Evolutionary conservation across 2,329 filamentous ascomycete genomes (phyloP).

Genomic region (Pyricularia pennisetigena): DNA sequence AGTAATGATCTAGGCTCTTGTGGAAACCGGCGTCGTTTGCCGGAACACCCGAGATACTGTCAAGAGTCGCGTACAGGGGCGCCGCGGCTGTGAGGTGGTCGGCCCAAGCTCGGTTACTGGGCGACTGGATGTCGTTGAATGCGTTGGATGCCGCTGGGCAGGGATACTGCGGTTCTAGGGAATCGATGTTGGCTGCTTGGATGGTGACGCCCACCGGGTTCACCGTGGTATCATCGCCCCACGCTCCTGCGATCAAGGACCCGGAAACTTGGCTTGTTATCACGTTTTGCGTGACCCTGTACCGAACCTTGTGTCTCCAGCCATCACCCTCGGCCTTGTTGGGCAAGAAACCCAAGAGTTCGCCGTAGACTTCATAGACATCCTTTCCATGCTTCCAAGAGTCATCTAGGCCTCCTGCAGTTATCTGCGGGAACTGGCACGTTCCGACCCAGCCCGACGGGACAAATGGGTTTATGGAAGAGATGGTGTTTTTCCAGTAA

Average conservation of each 20-base stretch:
- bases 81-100: slow-evolving; percentile 49
- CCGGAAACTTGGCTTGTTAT: slow-evolving; percentile 76
- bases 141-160: slow-evolving; percentile 41
- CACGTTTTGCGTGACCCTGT: slow-evolving; percentile 70
- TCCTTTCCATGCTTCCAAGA: slow-evolving; percentile 69
- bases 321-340: slow-evolving; percentile 21
- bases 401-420: slow-evolving; percentile 59
- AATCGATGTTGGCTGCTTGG: slow-evolving; percentile 52
- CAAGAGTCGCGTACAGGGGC: slow-evolving; percentile 48
- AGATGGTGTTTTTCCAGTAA: slow-evolving; percentile 58
- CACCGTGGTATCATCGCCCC: slow-evolving; percentile 19
- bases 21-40: slow-evolving; percentile 53
- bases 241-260: slow-evolving; percentile 67
- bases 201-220: slow-evolving; percentile 30
- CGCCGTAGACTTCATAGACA: slow-evolving; percentile 65
- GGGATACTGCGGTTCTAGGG: slow-evolving; percentile 62
- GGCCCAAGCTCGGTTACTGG: slow-evolving; percentile 43
- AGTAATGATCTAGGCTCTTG: slow-evolving; percentile 69
- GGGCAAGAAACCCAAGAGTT: slow-evolving; percentile 59
- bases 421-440: slow-evolving; percentile 78
- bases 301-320: slow-evolving; percentile 40
- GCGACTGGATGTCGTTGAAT: slow-evolving; percentile 15
- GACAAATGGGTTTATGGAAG: slow-evolving; percentile 55
- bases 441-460: slow-evolving; percentile 59
- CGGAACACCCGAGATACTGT: slow-evolving; percentile 57